Percentiles rank a stretch among this genome's conserved stretches.
Evolutionary conservation across 108 stramenopile genomes (phyloP).

Genomic region (Mediolabrus comicus): DNA sequence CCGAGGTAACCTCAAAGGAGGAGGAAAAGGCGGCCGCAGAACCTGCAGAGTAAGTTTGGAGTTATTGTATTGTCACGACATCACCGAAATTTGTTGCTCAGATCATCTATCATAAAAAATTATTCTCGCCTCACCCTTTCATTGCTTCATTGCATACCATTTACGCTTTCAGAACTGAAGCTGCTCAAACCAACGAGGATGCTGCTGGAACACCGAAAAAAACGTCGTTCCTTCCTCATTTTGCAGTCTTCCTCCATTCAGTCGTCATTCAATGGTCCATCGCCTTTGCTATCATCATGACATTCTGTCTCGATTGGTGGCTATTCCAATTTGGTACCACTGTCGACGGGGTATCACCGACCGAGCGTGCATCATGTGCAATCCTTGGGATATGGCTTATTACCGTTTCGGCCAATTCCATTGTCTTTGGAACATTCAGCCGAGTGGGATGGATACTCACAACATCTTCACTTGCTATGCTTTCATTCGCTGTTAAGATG

Average conservation of each 20-base stretch:
- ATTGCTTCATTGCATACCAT: background rate
- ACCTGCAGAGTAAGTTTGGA: background rate
- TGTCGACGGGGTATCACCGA: background rate
- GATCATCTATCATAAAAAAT: no score
- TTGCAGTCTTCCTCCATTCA: conserved; percentile 8
- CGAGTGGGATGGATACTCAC: conserved; percentile 16
- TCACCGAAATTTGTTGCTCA: background rate
- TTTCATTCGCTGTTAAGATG: conserved; percentile 1
- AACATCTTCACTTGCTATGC: conserved; percentile 8
- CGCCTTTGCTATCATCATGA: conserved; percentile 17
- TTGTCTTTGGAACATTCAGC: conserved; percentile 7
- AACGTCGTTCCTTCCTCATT: background rate
- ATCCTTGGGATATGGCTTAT: conserved; percentile 21
- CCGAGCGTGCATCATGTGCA: conserved; percentile 14
- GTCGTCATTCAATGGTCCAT: conserved; percentile 19
- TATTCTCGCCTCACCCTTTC: background rate
- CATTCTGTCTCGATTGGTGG: conserved; percentile 24
- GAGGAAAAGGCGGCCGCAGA: background rate
- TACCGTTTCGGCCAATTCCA: conserved; percentile 14
- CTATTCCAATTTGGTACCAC: conserved; percentile 4
- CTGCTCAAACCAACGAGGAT: background rate
- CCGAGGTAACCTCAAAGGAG: background rate
- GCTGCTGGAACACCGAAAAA: background rate
- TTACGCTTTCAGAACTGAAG: background rate
- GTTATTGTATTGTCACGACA: background rate